Evolutionary conservation across 1,284 basidiomycete genomes (phyloP), one percentile per base, ranked within the genome.

Genomic region (Fomitiporia mediterranea): DNA sequence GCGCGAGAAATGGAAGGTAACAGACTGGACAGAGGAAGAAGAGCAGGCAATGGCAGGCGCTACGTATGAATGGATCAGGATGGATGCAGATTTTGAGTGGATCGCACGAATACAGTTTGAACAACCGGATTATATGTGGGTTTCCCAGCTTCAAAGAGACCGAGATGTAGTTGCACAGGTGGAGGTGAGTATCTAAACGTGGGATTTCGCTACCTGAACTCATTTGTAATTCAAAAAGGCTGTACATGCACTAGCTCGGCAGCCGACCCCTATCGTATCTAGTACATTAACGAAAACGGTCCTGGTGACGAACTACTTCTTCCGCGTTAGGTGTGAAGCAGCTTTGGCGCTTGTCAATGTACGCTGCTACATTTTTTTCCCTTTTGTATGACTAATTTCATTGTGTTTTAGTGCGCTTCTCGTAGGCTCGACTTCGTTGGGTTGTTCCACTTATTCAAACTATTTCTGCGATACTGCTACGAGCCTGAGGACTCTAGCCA

Each of bases 11-110:
- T 99, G 97, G 95, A 90, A 89, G 66, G 95, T 99, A 1, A 90
- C 90, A 9, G 97, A 98, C 69, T 99, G 95, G 97, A 94, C 90
- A 3, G 96, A 98, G 67, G 94, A 97, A 64, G 94, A 98, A 61
- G 96, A 98, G 67, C 84, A 86, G 59, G 79, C 82, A 46, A 98
- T 98, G 92, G 86, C 86, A 59, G 92, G 89, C 40, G 94, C 94
- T 60, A 94, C 91, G 1, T 99, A 98, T 73, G 97, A 99, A 72
- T 99, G 97, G 97, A 99, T 99, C 62, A 81, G 97, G 58, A 92
- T 99, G 77, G 97, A 99, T 68, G 94, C 97, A 17, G 97, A 99
- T 68, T 96, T 97, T 71, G 96, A 99, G 73, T 99, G 97, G 97
- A 90, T 99, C 58, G 90, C 93, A 17, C 80, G 80, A 46, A 84